Percentiles rank a stretch among this genome's conserved stretches.
phyloP scores from a whole-genome alignment of 1,284 basidiomycete species.

The Cryptococcus jaspeensis region DNA sequence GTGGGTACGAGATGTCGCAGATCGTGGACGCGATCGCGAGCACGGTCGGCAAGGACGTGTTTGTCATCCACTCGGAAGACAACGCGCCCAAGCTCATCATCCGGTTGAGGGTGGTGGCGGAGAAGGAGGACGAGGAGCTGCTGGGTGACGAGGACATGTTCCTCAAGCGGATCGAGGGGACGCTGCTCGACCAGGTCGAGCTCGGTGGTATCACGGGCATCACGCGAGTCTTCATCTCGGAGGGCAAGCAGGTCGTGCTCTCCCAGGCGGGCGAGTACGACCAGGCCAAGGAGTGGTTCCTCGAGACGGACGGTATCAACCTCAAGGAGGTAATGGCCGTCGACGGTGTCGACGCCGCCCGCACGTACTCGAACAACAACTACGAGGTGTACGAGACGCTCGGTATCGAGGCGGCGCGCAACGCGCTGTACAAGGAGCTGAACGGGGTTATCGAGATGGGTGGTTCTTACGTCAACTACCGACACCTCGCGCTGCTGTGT shows the following conservation, averaged over 20 bases:
- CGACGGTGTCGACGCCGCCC: conserved; percentile 86
- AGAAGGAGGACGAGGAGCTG: conserved; percentile 80
- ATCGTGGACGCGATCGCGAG: conserved; percentile 92
- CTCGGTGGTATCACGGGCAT: conserved; percentile 91
- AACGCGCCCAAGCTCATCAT: conserved; percentile 97
- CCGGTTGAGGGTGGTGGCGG: conserved; percentile 89
- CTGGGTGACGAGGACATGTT: conserved; percentile 93
- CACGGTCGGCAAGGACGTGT: conserved; percentile 93
- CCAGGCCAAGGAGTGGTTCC: conserved; percentile 79
- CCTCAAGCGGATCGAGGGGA: conserved; percentile 91
- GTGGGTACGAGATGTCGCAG: conserved; percentile 92
- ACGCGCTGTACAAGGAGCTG: conserved; percentile 88
- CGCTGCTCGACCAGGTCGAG: conserved; percentile 94
- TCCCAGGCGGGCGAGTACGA: conserved; percentile 59
- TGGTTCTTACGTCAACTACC: conserved; percentile 99
- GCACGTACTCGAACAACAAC: conserved; percentile 96
- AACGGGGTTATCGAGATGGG: conserved; percentile 96
- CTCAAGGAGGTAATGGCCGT: conserved; percentile 91
- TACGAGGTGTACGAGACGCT: conserved; percentile 95
- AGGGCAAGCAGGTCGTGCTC: conserved; percentile 73
- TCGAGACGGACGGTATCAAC: conserved; percentile 97
- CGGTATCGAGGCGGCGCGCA: conserved; percentile 95
- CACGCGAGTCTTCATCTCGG: conserved; percentile 88
- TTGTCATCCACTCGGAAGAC: conserved; percentile 99
- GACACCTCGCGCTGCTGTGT: conserved; percentile 90